These are phyloP conservation scores for Hypoxylon sp. DNA, from an alignment of 2,329 filamentous ascomycete species.

Conservation along the genomic window DNA sequence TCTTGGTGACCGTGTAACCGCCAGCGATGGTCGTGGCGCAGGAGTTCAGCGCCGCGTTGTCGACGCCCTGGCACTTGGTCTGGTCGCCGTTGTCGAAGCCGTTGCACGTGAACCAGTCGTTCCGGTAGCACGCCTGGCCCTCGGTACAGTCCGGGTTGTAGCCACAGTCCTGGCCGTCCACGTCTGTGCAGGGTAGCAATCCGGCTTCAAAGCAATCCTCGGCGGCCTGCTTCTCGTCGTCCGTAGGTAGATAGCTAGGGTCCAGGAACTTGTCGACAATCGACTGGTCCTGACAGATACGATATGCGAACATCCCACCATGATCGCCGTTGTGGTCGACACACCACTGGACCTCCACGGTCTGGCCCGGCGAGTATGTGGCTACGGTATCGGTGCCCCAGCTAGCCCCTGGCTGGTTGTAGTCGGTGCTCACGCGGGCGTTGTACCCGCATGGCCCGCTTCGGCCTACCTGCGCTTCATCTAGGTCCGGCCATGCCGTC, in stretches of 20 bases:
- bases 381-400: constrained; percentile 62
- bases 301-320: constrained; percentile 70
- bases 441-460: constrained; percentile 69
- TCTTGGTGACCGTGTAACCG: constrained; percentile 67
- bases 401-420: constrained; percentile 62
- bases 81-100: constrained; percentile 57
- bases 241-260: constrained; percentile 63
- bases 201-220: constrained; percentile 67
- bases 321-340: constrained; percentile 70
- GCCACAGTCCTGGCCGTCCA: constrained; percentile 63
- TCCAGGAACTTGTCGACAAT: constrained; percentile 66
- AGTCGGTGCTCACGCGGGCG: constrained; percentile 66
- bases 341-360: constrained; percentile 68
- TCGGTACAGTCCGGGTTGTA: constrained; percentile 64
- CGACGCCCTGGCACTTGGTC: constrained; percentile 63
- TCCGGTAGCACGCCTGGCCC: constrained; percentile 62
- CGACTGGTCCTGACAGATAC: constrained; percentile 66
- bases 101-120: constrained; percentile 70
- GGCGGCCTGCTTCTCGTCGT: constrained; percentile 66
- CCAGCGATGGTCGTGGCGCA: constrained; percentile 67
- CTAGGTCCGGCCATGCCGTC: constrained; percentile 64
- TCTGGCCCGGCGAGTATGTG: constrained; percentile 62
- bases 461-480: constrained; percentile 61
- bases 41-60: constrained; percentile 59
- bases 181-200: constrained; percentile 64